Evolutionary conservation across 805 yeast species (phyloP).

Genomic region (Jamesozyma spencerorum): DNA sequence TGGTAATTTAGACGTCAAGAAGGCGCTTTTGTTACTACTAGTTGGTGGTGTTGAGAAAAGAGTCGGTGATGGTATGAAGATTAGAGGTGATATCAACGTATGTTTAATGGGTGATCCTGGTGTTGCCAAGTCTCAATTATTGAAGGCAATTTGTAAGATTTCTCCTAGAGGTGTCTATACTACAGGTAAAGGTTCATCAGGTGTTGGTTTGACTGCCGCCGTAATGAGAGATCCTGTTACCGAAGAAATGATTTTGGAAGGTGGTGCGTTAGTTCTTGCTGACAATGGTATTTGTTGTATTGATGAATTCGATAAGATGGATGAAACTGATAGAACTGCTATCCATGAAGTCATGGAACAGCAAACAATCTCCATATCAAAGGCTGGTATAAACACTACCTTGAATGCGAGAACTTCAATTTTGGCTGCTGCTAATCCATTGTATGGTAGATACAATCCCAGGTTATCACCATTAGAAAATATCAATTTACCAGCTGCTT

Average conservation of each 20-base stretch:
- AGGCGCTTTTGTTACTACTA: conserved; percentile 71
- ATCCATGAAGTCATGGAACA: conserved; percentile 99
- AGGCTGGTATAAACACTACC: conserved; percentile 95
- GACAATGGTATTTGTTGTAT: conserved; percentile 98
- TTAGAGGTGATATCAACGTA: conserved; percentile 93
- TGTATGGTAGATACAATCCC: conserved; percentile 90
- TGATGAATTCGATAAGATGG: conserved; percentile 99
- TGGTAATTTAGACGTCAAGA: conserved; percentile 90
- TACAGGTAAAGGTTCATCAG: conserved; percentile 97
- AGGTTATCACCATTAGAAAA: conserved; percentile 86
- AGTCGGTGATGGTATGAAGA: conserved; percentile 92
- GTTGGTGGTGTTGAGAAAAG: conserved; percentile 95
- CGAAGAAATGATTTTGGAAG: conserved; percentile 96
- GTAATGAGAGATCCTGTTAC: conserved; percentile 99
- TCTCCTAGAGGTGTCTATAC: conserved; percentile 97
- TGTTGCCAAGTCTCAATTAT: conserved; percentile 94
- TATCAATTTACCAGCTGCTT: conserved; percentile 92
- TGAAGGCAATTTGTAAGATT: conserved; percentile 81
- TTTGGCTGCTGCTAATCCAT: conserved; percentile 97
- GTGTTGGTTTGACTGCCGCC: conserved; percentile 97
- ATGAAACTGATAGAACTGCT: conserved; percentile 91
- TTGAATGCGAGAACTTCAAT: conserved; percentile 92
- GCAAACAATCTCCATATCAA: conserved; percentile 93
- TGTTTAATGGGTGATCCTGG: conserved; percentile 99
- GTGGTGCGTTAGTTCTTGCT: conserved; percentile 94